Percentiles rank a stretch among this genome's conserved stretches.
These are phyloP conservation scores for Allantophomopsis lycopodina DNA, from an alignment of 2,329 filamentous ascomycete genomes.

Conservation along the genomic window DNA sequence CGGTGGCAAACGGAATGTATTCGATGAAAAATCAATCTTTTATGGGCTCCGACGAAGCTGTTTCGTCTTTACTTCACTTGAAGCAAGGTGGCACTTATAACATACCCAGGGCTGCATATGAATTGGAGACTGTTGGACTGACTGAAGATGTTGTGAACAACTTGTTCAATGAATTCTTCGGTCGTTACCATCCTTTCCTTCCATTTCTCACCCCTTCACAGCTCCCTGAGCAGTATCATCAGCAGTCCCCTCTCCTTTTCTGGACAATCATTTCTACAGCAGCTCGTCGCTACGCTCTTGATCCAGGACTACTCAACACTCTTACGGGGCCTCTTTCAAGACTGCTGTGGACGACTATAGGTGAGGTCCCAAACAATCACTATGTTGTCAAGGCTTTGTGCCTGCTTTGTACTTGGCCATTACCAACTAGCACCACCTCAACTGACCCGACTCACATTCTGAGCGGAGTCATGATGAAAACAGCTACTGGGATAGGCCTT, in stretches of 20 bases:
- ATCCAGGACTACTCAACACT: constrained; percentile 46
- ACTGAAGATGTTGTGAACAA: constrained; percentile 47
- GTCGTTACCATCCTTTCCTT: constrained; percentile 63
- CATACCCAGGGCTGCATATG: constrained; percentile 16
- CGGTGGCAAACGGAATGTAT: constrained; percentile 40
- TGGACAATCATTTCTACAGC: constrained; percentile 73
- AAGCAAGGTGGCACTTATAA: constrained; percentile 46
- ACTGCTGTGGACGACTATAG: constrained; percentile 64
- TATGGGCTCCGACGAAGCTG: constrained; percentile 56
- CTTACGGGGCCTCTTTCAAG: constrained; percentile 56
- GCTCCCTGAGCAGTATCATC: constrained; percentile 59
- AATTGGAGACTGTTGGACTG: constrained; percentile 46
- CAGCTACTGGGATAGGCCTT: constrained; percentile 70
- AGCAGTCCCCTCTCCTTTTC: constrained; percentile 69
- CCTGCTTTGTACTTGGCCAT: constrained; percentile 67
- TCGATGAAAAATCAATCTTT: constrained; percentile 45
- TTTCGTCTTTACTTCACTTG: constrained; percentile 50
- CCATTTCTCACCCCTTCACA: constrained; percentile 58
- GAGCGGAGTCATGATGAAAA: constrained; percentile 76
- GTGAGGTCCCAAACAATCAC: constrained; percentile 65
- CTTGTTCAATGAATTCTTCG: constrained; percentile 65
- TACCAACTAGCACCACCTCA: constrained; percentile 69
- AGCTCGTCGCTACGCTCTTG: constrained; percentile 52
- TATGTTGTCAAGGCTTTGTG: constrained; percentile 73
- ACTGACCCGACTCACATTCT: constrained; percentile 73